Percentiles rank a stretch among this genome's conserved stretches.
Evolutionary conservation across 2,329 filamentous ascomycete genomes (phyloP).

Genomic region (Madurella fahalii): DNA sequence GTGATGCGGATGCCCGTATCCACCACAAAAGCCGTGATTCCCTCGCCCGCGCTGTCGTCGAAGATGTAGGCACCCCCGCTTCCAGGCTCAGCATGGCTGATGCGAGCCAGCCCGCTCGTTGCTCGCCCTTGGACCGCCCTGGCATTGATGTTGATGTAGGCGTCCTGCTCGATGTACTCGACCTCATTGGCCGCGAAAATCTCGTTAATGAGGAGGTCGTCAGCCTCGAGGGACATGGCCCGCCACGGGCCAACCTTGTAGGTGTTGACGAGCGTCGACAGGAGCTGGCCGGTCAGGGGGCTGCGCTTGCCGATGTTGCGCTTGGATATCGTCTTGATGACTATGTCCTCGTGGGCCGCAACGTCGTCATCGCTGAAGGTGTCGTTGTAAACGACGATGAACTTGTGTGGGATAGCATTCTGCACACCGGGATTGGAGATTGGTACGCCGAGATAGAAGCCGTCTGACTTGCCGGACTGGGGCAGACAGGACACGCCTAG

Average conservation of each 20-base stretch:
- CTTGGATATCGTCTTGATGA: slow-evolving; percentile 49
- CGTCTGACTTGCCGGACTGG: slow-evolving; percentile 22
- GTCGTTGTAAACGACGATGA: slow-evolving; percentile 63
- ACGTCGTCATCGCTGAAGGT: slow-evolving; percentile 47
- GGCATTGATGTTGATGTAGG: slow-evolving; percentile 41
- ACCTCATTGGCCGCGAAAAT: slow-evolving; percentile 46
- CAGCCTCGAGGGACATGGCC: slow-evolving; percentile 43
- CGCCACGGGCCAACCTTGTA: slow-evolving; percentile 49
- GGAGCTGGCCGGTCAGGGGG: slow-evolving; percentile 39
- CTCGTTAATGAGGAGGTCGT: slow-evolving; percentile 33
- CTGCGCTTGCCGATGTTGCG: slow-evolving; percentile 54
- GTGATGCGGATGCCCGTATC: slow-evolving; percentile 59
- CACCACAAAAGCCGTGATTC: slow-evolving; percentile 60
- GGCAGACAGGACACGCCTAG: slow-evolving; percentile 22
- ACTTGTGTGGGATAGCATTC: slow-evolving; percentile 52
- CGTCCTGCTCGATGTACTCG: slow-evolving; percentile 43
- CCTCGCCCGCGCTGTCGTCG: slow-evolving; percentile 48
- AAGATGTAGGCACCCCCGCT: slow-evolving; percentile 43
- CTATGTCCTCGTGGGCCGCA: slow-evolving; percentile 44
- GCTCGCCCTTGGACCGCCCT: slow-evolving; percentile 50
- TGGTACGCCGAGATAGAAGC: slow-evolving; percentile 38
- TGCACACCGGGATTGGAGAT: slow-evolving; percentile 47
- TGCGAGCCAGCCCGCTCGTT: slow-evolving; percentile 49
- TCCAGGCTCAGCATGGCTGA: slow-evolving; percentile 43
- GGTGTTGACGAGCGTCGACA: slow-evolving; percentile 45